Base-by-base conservation (phyloP, 2,329 filamentous ascomycete species). In the Zarea fungicola region DNA sequence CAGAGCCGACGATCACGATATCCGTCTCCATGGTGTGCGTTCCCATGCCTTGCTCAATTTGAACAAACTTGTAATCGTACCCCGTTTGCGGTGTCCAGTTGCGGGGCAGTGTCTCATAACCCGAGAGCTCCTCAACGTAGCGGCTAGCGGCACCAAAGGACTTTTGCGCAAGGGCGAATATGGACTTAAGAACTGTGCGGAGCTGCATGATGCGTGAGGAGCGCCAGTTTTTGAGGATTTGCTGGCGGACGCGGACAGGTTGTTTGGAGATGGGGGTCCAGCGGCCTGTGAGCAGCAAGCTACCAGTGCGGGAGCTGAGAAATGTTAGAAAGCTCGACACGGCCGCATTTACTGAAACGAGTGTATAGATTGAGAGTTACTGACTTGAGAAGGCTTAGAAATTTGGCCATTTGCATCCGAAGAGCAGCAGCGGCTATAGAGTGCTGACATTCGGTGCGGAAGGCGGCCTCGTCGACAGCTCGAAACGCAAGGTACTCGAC, bases 1-100 rank as follows among this genome's bases (percentile, higher is more conserved):
- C 91, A 31, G 87, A 93, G 3, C 91, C 91, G 18, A 96, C 77
- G 50, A 96, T 83, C 34, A 95, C 81, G 1, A 95, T 81, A 63
- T 96, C 92, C 0, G 87, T 85, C 47, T 89, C 81, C 32, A 95
- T 69, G 3, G 75, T 74, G 54, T 83, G 80, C 0, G 80, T 71
- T 5, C 60, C 55, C n/a, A 57, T 54, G 6, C 60, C 63, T 3
- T 59, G 46, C 3, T 61, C 64, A 55, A 85, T 72, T 59, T 87
- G 81, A 39, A 85, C 60, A 56, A 88, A 88, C 1, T 72, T 63
- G 60, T 78, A 87, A 29, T 77, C 68, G 51, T 76, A 80, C 71
- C 71, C 31, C 73, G 67, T 3, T 71, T 75, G 1, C 40, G 68
- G 68, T 16, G 26, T 36, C 70, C 77, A 80, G 53, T 71, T 63